Conservation (phyloP, 331 rosid genomes). For the Acacia concinna region DNA sequence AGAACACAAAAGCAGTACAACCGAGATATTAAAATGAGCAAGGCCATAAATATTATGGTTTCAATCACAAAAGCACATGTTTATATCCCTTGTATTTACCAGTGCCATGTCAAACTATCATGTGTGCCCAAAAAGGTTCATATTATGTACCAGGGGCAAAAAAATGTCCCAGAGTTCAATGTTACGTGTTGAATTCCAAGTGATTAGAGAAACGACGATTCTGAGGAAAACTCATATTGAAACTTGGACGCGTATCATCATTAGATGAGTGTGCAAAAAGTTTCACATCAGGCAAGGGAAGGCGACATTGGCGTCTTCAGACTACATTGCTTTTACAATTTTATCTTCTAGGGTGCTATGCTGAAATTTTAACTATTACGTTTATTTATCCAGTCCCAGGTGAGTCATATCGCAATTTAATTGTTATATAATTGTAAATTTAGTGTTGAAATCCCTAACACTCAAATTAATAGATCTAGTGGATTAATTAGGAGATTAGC, state of each 20-base stretch:
- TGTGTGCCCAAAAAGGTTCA: neutral
- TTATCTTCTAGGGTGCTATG: neutral
- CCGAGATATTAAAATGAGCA: neutral
- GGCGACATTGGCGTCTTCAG: neutral
- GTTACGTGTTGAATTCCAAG: neutral
- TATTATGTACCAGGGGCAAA: neutral
- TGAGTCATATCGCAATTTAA: neutral
- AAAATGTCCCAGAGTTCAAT: neutral
- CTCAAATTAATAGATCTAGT: no score
- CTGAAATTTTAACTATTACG: neutral
- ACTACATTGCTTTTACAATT: neutral
- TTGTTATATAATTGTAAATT: no score
- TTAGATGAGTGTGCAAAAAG: neutral
- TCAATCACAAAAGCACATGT: neutral
- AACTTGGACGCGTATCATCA: neutral
- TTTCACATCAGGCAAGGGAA: slow-evolving; percentile 8
- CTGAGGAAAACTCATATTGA: slow-evolving; percentile 4
- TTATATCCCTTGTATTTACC: neutral
- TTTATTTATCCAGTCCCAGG: neutral
- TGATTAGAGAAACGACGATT: neutral
- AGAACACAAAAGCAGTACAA: neutral
- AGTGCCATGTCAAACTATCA: neutral
- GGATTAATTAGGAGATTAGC: no score
- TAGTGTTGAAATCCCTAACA: no score
- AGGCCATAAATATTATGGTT: neutral